These are phyloP conservation scores for Ajuga chamaepitys DNA, from an alignment of 257 asterid genomes.

Conservation along the genomic window DNA sequence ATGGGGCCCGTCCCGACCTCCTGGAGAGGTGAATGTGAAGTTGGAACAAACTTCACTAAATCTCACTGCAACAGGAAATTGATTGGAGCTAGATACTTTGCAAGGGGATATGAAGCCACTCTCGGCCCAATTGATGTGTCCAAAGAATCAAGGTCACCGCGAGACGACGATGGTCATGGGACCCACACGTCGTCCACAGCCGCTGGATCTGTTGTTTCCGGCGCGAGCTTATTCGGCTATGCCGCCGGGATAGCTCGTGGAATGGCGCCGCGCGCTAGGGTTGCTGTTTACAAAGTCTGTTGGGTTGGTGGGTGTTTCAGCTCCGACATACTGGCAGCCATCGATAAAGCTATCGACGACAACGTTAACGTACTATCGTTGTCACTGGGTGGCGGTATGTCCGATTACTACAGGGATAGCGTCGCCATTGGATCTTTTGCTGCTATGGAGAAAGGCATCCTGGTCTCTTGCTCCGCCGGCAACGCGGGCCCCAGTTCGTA, in stretches of 20 bases:
- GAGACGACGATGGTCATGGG: slow-evolving; percentile 94
- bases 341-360: slow-evolving; percentile 80
- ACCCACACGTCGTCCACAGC: slow-evolving; percentile 92
- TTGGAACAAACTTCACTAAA: slow-evolving; percentile 57
- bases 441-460: slow-evolving; percentile 80
- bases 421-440: slow-evolving; percentile 70
- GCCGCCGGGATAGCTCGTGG: slow-evolving; percentile 91
- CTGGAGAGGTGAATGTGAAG: slow-evolving; percentile 77
- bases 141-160: slow-evolving; percentile 64
- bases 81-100: slow-evolving; percentile 71
- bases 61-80: slow-evolving; percentile 57
- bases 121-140: slow-evolving; percentile 63
- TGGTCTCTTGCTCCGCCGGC: slow-evolving; percentile 84
- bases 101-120: slow-evolving; percentile 68
- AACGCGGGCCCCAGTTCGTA: slow-evolving; percentile 62
- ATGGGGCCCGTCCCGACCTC: slow-evolving; percentile 56
- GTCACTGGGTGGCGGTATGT: slow-evolving; percentile 68
- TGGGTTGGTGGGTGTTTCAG: slow-evolving; percentile 82
- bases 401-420: slow-evolving; percentile 52
- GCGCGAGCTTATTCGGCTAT: slow-evolving; percentile 68
- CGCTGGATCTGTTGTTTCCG: slow-evolving; percentile 57
- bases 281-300: slow-evolving; percentile 73
- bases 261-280: slow-evolving; percentile 73
- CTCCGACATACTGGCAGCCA: slow-evolving; percentile 75
- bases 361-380: slow-evolving; percentile 61